Conservation (phyloP, 2,329 filamentous ascomycete species). For the Dendryphion nanum region DNA sequence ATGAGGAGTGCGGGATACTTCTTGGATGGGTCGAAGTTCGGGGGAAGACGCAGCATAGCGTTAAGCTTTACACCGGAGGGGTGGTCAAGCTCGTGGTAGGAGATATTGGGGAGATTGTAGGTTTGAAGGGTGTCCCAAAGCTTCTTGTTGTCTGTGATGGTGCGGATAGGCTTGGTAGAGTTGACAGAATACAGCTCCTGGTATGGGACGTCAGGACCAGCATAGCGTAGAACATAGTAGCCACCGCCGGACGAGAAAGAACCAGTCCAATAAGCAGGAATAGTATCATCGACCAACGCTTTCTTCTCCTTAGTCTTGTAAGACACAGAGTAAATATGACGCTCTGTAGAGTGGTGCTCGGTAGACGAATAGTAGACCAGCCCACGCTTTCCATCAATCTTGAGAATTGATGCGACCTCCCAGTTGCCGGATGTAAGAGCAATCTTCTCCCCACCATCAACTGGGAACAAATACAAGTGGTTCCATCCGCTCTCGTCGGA, state of each 20-base stretch:
- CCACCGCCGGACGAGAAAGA: slow-evolving; percentile 63
- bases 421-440: slow-evolving; percentile 64
- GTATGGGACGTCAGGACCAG: slow-evolving; percentile 66
- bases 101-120: slow-evolving; percentile 64
- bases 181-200: slow-evolving; percentile 64
- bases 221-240: slow-evolving; percentile 66
- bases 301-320: slow-evolving; percentile 55
- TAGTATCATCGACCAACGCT: slow-evolving; percentile 60
- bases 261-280: slow-evolving; percentile 60
- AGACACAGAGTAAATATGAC: slow-evolving; percentile 66
- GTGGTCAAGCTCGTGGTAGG: slow-evolving; percentile 62
- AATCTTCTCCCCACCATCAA: slow-evolving; percentile 54
- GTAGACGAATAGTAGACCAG: slow-evolving; percentile 66
- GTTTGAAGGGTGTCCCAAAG: slow-evolving; percentile 56
- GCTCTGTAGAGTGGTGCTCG: slow-evolving; percentile 64
- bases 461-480: slow-evolving; percentile 64
- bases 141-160: slow-evolving; percentile 59
- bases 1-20: slow-evolving; percentile 67
- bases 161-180: slow-evolving; percentile 55
- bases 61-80: slow-evolving; percentile 62
- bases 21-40: slow-evolving; percentile 61
- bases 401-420: slow-evolving; percentile 61
- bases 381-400: slow-evolving; percentile 56
- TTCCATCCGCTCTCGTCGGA: slow-evolving; percentile 65
- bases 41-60: slow-evolving; percentile 64